Evolutionary conservation across 83 land plant genomes (phyloP), one percentile per base, ranked within the genome.

Genomic region (Picea engelmannii): DNA sequence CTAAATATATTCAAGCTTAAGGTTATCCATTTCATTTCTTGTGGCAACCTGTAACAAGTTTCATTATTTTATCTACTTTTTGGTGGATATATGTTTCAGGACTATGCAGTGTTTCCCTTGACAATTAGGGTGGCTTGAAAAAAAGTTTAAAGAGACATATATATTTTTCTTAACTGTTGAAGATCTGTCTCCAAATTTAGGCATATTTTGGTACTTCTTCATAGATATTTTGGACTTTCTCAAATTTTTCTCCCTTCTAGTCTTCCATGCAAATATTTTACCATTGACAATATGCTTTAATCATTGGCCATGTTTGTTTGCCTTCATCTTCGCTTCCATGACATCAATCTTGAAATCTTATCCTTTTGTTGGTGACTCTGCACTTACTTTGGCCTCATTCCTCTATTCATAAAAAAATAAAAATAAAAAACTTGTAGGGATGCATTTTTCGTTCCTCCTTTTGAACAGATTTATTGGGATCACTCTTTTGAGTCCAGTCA

Each of bases 191-290:
- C 99, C 99, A 58, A 96, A 96, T 81, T 84, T 95, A n/a, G 99
- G 99, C 61, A 81, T 95, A n/a, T 85, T 91, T 69, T 96, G 98
- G 99, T 96, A 96, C 82, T 95, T 96, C 79, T 96, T 96, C 79
- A 95, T 96, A 15, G 99, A 96, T 86, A 96, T 96, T 95, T n/a
- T n/a, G n/a, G n/a, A n/a, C n/a, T n/a, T n/a, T n/a, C n/a, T n/a
- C n/a, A n/a, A n/a, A n/a, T n/a, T n/a, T n/a, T n/a, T 96, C 87
- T 96, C 93, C 80, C 82, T 96, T 70, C 83, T 96, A 81, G 98
- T 96, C 62, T 96, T 96, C 80, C 98, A 95, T 80, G 84, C 92
- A 80, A 95, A 93, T 84, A 89, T 96, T n/a, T 55, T 86, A 76
- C 99, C 98, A 62, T 78, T 96, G 78, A 91, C 96, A 25, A 92